Percentiles rank a stretch among this genome's conserved stretches.
Conservation (phyloP, 2,329 filamentous ascomycete species). For the Fusarium lyarnte region DNA sequence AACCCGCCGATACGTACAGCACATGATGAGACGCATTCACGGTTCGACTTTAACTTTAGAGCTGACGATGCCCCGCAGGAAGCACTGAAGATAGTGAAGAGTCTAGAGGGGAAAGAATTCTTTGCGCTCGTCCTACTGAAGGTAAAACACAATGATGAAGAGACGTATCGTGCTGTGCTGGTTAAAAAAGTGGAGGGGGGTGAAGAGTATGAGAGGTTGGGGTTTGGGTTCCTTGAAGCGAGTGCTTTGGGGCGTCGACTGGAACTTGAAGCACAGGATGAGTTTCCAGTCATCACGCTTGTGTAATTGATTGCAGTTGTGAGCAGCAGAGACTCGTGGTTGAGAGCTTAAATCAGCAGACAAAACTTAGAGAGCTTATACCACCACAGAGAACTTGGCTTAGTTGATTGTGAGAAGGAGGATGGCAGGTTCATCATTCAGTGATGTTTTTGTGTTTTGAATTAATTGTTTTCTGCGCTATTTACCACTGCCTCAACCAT, state of each 20-base stretch:
- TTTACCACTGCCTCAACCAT: background rate
- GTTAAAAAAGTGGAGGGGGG: background rate
- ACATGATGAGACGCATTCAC: background rate
- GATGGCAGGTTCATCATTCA: too few species aligned
- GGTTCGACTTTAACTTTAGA: background rate
- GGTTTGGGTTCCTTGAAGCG: background rate
- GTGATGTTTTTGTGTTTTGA: too few species aligned
- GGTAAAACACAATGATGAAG: fast-evolving
- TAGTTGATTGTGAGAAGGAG: too few species aligned
- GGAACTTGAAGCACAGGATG: background rate
- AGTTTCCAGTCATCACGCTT: background rate
- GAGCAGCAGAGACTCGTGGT: too few species aligned
- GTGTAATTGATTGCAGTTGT: background rate
- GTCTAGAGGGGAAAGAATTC: background rate
- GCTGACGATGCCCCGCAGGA: background rate
- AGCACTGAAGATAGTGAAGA: background rate
- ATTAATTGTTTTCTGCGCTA: background rate
- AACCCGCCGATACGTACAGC: background rate
- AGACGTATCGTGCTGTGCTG: background rate
- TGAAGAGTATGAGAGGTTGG: background rate
- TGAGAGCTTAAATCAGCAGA: too few species aligned
- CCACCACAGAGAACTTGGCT: too few species aligned
- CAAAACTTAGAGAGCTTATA: too few species aligned
- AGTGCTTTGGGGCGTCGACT: background rate
- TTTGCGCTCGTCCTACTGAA: background rate